Conservation (phyloP, 2,329 filamentous ascomycete genomes). For the Elsinoe australis region DNA sequence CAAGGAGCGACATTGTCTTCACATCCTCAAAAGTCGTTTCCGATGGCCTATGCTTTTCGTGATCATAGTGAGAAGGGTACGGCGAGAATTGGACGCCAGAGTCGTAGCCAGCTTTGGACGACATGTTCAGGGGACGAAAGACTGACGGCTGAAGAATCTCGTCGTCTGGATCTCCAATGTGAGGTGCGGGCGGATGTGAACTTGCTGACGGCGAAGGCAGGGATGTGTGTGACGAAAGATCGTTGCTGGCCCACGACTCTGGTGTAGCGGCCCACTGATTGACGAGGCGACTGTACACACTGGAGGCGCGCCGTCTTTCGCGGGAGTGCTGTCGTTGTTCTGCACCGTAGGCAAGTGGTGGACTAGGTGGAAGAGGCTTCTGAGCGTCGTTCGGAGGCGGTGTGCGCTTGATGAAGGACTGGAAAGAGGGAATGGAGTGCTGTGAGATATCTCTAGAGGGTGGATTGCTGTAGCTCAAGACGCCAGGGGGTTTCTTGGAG, state of each 20-base stretch:
- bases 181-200: neutral
- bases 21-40: neutral
- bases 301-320: constrained; percentile 25
- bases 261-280: constrained; percentile 25
- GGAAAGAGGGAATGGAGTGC: constrained; percentile 27
- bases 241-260: constrained; percentile 17
- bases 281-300: constrained; percentile 30
- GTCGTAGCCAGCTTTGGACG: neutral
- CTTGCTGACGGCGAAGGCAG: constrained; percentile 12
- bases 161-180: constrained; percentile 22
- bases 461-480: constrained; percentile 12
- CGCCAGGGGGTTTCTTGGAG: constrained; percentile 16
- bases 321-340: constrained; percentile 5
- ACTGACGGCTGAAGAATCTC: constrained; percentile 25
- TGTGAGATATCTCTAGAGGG: constrained; percentile 23
- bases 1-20: constrained; percentile 23
- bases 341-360: constrained; percentile 10
- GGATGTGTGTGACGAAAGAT: constrained; percentile 1
- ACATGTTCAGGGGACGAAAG: neutral
- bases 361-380: constrained; percentile 30
- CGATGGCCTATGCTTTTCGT: neutral
- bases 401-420: constrained; percentile 28
- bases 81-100: neutral
- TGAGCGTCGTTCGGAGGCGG: constrained; percentile 23
- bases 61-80: neutral